Percentiles rank a stretch among this genome's conserved stretches.
Conservation (phyloP, 176 grass and related monocot genomes). For the sorghum (Sorghum bicolor) region DNA sequence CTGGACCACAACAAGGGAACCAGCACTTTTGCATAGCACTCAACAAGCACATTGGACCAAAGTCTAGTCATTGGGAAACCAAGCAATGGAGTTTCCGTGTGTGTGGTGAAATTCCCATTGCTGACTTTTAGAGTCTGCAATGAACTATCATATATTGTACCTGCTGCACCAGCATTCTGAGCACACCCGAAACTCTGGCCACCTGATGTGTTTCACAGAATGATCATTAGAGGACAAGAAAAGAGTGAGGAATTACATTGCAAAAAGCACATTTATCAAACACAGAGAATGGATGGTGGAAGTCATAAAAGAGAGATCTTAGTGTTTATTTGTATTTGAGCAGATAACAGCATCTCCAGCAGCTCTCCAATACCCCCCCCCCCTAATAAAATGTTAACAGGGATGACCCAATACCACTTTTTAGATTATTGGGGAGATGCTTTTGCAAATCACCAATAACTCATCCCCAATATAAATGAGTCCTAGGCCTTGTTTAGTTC, state of each 20-base stretch:
- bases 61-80: constrained; percentile 73
- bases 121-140: constrained; percentile 89
- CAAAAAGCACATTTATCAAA: neutral
- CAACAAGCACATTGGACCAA: constrained; percentile 95
- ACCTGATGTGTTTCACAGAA: constrained; percentile 48
- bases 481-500: too few species aligned
- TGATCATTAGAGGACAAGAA: neutral
- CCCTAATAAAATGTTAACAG: too few species aligned
- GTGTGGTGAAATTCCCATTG: constrained; percentile 93
- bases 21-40: constrained; percentile 79
- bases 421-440: too few species aligned
- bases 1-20: constrained; percentile 96
- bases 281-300: neutral
- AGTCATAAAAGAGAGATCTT: neutral
- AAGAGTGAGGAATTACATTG: neutral
- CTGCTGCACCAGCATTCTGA: constrained; percentile 91
- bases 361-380: too few species aligned
- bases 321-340: neutral
- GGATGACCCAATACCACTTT: too few species aligned
- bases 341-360: too few species aligned
- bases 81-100: constrained; percentile 93
- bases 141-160: constrained; percentile 86
- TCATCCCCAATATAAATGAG: too few species aligned
- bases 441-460: too few species aligned
- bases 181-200: constrained; percentile 80